Evolutionary conservation across 78 protist species (phyloP).

Genomic region (Carpediemonas membranifera): DNA sequence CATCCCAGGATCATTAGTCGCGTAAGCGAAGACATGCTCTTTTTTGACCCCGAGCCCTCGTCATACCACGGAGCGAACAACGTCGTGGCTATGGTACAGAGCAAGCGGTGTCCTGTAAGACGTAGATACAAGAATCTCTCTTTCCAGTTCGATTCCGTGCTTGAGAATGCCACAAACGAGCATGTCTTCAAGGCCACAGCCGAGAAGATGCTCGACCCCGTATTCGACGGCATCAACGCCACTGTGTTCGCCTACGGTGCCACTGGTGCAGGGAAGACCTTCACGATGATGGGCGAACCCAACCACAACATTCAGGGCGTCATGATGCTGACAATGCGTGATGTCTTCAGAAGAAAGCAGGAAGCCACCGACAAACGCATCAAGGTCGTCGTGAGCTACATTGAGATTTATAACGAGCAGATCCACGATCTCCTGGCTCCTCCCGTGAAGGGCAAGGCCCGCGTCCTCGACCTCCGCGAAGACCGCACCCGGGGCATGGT

Average conservation of each 20-base stretch:
- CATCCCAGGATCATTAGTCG: conserved; percentile 1
- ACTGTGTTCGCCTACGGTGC: conserved; percentile 52
- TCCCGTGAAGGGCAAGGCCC: conserved; percentile 74
- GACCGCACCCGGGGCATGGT: conserved; percentile 18
- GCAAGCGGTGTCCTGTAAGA: too few relatives aligned
- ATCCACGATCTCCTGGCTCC: conserved; percentile 26
- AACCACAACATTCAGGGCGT: conserved; percentile 57
- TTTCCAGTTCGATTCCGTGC: background rate
- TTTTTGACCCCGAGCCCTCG: too few relatives aligned
- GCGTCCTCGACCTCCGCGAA: conserved; percentile 68
- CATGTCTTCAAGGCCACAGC: conserved; percentile 9
- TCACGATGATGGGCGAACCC: conserved; percentile 56
- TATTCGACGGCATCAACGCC: conserved; percentile 43
- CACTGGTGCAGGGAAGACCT: conserved; percentile 60
- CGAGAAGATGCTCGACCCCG: conserved; percentile 5
- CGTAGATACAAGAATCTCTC: background rate
- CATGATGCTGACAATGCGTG: conserved; percentile 69
- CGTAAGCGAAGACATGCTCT: too few relatives aligned
- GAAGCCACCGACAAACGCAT: background rate
- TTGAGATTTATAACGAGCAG: too few relatives aligned
- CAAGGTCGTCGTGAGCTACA: conserved; percentile 42
- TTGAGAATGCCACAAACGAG: too few relatives aligned
- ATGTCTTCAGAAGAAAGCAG: conserved; percentile 50
- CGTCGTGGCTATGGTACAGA: too few relatives aligned
- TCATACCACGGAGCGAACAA: too few relatives aligned